phyloP scores from a whole-genome alignment of 805 yeast genomes.

The Schizosaccharomyces lindneri region DNA sequence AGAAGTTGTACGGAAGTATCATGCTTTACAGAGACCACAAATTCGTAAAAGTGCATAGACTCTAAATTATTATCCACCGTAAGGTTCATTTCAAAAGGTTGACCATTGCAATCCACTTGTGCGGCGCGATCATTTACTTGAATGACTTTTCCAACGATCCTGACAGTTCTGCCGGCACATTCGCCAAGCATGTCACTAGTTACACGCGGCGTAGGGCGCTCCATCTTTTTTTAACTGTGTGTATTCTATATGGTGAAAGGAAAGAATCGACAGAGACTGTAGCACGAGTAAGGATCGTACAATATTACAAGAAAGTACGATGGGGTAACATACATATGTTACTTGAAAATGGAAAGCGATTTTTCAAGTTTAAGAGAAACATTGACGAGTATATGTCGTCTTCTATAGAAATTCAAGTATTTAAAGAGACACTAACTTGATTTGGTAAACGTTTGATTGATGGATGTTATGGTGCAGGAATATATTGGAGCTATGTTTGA shows the following conservation, averaged over 20 bases:
- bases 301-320: neutral
- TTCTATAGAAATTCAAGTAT: too few relatives aligned
- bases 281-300: neutral
- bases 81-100: neutral
- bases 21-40: neutral
- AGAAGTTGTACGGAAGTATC: neutral
- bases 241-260: neutral
- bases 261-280: neutral
- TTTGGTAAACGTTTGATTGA: too few relatives aligned
- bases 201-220: neutral
- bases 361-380: too few relatives aligned
- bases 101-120: neutral
- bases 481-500: too few relatives aligned
- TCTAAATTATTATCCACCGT: neutral
- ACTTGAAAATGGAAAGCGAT: too few relatives aligned
- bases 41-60: neutral
- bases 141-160: neutral
- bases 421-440: too few relatives aligned
- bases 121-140: neutral
- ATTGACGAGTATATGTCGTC: too few relatives aligned
- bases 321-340: too few relatives aligned
- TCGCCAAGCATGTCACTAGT: neutral
- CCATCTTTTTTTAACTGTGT: neutral
- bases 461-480: too few relatives aligned
- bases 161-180: neutral